Evolutionary conservation across 1,284 basidiomycete species (phyloP).

Genomic region (Papiliotrema laurentii): DNA sequence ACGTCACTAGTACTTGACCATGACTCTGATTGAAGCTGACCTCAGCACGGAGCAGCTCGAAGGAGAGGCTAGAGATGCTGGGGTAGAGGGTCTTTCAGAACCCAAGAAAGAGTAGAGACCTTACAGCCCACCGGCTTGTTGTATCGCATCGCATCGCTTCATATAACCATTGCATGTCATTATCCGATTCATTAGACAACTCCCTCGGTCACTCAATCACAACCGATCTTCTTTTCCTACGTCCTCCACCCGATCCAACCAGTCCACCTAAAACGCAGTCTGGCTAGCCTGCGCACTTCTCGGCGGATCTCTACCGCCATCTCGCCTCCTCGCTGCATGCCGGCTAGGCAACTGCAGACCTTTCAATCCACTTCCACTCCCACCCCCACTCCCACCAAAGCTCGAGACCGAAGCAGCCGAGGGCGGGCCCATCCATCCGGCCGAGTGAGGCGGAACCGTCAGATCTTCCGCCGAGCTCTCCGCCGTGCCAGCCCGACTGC

Average conservation of each 20-base stretch:
- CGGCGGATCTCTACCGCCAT: slow-evolving; percentile 6
- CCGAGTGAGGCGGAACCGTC: slow-evolving; percentile 7
- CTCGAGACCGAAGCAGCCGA: neutral
- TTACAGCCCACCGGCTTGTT: neutral
- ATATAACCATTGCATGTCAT: neutral
- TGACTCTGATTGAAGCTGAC: neutral
- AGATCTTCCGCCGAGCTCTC: slow-evolving; percentile 11
- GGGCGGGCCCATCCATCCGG: slow-evolving; percentile 2
- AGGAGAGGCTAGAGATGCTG: slow-evolving; percentile 9
- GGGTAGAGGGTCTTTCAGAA: slow-evolving; percentile 2
- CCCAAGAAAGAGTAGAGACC: neutral
- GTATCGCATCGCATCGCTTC: neutral
- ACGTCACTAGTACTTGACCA: slow-evolving; percentile 15
- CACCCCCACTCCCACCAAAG: neutral
- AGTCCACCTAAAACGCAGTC: slow-evolving; percentile 1
- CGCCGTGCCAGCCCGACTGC: neutral
- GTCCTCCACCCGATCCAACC: neutral
- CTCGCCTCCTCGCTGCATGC: slow-evolving; percentile 18
- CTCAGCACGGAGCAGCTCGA: slow-evolving; percentile 8
- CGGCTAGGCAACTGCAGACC: slow-evolving; percentile 29
- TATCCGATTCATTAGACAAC: neutral
- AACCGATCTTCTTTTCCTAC: neutral
- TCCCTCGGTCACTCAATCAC: neutral
- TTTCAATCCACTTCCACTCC: slow-evolving; percentile 17
- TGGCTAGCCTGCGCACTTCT: slow-evolving; percentile 18